These are phyloP conservation scores for Dactylellina parvicollis DNA, from an alignment of 2,329 filamentous ascomycete genomes.

Conservation along the genomic window DNA sequence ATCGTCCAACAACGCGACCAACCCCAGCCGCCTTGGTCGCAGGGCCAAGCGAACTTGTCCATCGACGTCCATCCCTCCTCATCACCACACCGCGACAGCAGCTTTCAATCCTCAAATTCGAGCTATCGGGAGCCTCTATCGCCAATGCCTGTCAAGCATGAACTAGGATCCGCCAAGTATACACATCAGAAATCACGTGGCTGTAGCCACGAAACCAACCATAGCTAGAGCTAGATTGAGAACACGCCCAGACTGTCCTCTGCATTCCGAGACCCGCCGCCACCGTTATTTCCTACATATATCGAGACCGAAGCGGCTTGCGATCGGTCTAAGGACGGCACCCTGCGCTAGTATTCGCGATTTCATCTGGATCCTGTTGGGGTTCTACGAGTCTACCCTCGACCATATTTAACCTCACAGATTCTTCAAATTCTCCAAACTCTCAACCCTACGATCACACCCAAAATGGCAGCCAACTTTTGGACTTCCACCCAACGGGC, in stretches of 20 bases:
- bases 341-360: no score
- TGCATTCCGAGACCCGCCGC: not conserved
- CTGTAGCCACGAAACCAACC: no score
- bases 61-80: constrained; percentile 6
- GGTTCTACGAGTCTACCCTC: no score
- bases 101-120: not conserved
- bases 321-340: no score
- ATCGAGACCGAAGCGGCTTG: no score
- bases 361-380: not conserved
- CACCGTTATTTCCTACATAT: no score
- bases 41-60: constrained; percentile 23
- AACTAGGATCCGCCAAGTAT: no score
- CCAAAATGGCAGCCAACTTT: constrained; percentile 87
- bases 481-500: constrained; percentile 93
- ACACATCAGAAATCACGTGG: not conserved
- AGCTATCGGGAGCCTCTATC: no score
- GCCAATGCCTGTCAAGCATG: no score
- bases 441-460: not conserved
- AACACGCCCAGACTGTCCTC: no score
- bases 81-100: not conserved
- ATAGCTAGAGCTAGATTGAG: no score
- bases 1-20: constrained; percentile 32
- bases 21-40: constrained; percentile 14
- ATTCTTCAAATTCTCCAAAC: not conserved
- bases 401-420: not conserved